A percentile compares a stretch with the other conserved stretches of the same genome.
Conservation (phyloP, 768 basidiomycete species). For the Tricholoma saponaceum region DNA sequence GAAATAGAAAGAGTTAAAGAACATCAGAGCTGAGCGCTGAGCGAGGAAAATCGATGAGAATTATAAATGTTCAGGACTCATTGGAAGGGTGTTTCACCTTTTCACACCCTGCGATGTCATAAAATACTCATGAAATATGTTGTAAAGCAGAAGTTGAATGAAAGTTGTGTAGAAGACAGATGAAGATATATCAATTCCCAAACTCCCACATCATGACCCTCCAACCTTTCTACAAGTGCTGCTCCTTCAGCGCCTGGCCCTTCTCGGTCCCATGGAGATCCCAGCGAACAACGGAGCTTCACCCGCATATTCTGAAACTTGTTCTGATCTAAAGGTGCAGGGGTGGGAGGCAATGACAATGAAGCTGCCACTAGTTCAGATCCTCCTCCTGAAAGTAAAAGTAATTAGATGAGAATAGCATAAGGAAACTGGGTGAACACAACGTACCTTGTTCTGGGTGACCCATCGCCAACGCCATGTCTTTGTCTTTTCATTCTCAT, state of each 20-base stretch:
- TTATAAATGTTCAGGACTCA: too few species aligned
- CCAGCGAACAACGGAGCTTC: background rate
- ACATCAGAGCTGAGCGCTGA: too few species aligned
- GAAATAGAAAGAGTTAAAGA: too few species aligned
- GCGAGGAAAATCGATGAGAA: too few species aligned
- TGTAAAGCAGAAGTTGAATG: too few species aligned
- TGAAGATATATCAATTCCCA: too few species aligned
- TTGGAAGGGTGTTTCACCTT: too few species aligned
- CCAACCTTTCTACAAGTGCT: background rate
- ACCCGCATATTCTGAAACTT: background rate
- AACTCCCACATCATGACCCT: too few species aligned
- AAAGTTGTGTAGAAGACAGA: too few species aligned
- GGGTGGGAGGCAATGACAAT: background rate
- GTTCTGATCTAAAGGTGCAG: background rate
- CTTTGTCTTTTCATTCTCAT: background rate
- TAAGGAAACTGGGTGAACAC: background rate
- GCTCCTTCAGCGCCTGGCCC: background rate
- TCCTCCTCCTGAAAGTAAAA: background rate
- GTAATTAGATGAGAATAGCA: too few species aligned
- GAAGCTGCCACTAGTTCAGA: background rate
- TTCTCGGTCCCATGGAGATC: background rate
- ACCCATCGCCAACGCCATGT: background rate
- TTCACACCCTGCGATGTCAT: too few species aligned
- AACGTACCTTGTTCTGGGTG: background rate
- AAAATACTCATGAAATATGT: too few species aligned